phyloP scores from a whole-genome alignment of 148 eudicot genomes.

The Fagopyrum homotropicum region DNA sequence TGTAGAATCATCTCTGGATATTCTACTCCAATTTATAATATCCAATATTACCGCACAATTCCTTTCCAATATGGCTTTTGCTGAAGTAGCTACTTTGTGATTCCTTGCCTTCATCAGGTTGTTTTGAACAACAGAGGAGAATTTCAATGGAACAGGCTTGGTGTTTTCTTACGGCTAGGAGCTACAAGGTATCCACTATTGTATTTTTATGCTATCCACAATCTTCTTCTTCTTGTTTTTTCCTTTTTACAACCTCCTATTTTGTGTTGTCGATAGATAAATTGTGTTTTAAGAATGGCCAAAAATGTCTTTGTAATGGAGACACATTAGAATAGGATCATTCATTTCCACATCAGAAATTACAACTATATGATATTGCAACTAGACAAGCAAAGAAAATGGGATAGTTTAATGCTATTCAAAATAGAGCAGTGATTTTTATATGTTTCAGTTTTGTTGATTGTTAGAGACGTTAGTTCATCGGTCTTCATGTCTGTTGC shows the following conservation, averaged over 20 bases:
- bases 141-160: conserved; percentile 79
- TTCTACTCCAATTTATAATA: background rate
- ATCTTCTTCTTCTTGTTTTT: background rate
- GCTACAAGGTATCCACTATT: conserved; percentile 44
- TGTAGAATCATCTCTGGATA: background rate
- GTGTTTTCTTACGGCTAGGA: conserved; percentile 76
- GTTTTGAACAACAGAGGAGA: conserved; percentile 66
- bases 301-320: background rate
- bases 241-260: background rate
- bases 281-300: background rate
- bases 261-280: background rate
- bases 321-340: background rate
- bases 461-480: background rate
- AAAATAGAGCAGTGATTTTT: no score
- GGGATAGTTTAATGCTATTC: background rate
- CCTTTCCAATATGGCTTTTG: background rate
- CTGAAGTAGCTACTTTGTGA: background rate
- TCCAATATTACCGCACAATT: background rate
- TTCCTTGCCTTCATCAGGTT: conserved; percentile 43
- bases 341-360: background rate
- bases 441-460: background rate
- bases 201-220: background rate
- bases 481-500: background rate
- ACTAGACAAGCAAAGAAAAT: background rate
- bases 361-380: background rate